Evolutionary conservation across 495 filamentous ascomycete genomes (phyloP), one percentile per base, ranked within the genome.

Genomic region (Aspergillus coremiiformis): DNA sequence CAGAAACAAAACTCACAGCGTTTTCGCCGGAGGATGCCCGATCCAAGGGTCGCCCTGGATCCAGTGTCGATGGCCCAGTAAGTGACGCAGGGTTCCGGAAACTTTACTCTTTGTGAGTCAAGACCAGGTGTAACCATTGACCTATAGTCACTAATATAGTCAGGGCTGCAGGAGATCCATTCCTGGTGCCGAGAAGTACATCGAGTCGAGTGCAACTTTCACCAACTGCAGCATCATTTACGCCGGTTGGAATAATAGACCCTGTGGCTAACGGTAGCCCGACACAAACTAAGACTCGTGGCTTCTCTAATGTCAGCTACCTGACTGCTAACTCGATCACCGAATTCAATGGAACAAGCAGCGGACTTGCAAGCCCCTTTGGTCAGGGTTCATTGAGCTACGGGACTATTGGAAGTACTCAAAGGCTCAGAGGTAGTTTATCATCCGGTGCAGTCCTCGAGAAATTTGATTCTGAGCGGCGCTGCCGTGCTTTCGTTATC

Each of bases 11-110:
- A 43, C 53, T 83, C 24, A 84, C 81, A 11, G 66, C 73, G 32
- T 84, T 85, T 62, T 84, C 82, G n/a, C 81, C 82, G 0, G 80
- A 83, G 14, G 80, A 84, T 39, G 61, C 59, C 7, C 47, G 59
- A 17, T 54, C 57, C 20, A 64, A 58, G 47, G 41, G 51, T 39
- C 54, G 52, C 11, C 45, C 59, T 39, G 50, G 58, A 14, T 47
- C 58, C 7, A 53, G 51, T 33, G 45, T 54, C 19, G 23, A 51
- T 45, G 39, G 43, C 19, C 41, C 51, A 42, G 44, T 54, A 39
- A 54, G 50, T 26, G 52, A 60, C 21, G n/a, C 51, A 29, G 54
- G 56, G 10, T 50, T 59, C 19, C 56, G 45, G 20, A 56, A 48
- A 12, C 27, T 62, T 10, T 66, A 58, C 49, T 55, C 59, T 15